phyloP scores from a whole-genome alignment of 495 filamentous ascomycete species.

The Aspergillus nidulans region DNA sequence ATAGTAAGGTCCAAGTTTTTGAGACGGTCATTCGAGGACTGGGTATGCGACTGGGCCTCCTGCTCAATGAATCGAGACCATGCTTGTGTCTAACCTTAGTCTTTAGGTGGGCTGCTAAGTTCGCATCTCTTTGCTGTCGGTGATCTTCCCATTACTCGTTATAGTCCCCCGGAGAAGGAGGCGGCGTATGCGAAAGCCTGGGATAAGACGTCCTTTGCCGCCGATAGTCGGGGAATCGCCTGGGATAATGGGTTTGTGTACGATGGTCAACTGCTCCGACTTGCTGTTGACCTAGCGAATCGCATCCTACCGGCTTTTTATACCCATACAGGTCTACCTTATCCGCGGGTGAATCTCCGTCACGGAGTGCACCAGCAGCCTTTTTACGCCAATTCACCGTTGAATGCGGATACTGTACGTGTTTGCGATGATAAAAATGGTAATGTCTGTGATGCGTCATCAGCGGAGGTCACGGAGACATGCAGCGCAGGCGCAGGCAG shows the following conservation, averaged over 20 bases:
- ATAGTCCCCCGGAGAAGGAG: slow-evolving; percentile 47
- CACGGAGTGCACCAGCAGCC: slow-evolving; percentile 65
- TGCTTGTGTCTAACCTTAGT: neutral
- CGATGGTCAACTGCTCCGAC: slow-evolving; percentile 79
- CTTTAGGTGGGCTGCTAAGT: slow-evolving; percentile 70
- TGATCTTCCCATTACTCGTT: slow-evolving; percentile 78
- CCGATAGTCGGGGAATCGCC: slow-evolving; percentile 48
- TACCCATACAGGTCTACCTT: slow-evolving; percentile 84
- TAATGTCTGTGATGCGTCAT: slow-evolving; percentile 32
- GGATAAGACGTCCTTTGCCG: slow-evolving; percentile 30
- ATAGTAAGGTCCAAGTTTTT: slow-evolving; percentile 97
- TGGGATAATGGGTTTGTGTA: slow-evolving; percentile 82
- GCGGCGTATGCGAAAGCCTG: slow-evolving; percentile 35
- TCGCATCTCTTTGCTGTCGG: slow-evolving; percentile 91
- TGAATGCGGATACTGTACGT: slow-evolving; percentile 49
- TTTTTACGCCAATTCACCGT: slow-evolving; percentile 78
- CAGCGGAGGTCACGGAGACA: slow-evolving; percentile 82
- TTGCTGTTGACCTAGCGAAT: slow-evolving; percentile 78
- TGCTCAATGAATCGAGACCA: neutral
- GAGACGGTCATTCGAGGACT: slow-evolving; percentile 94
- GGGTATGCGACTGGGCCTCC: slow-evolving; percentile 33
- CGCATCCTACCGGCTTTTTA: slow-evolving; percentile 88
- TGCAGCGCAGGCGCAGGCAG: slow-evolving; percentile 95
- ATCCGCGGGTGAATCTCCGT: slow-evolving; percentile 90
- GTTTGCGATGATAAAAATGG: slow-evolving; percentile 13